Base-by-base conservation (phyloP, 164 flowering plant genomes). In the Stephania yunnanensis region DNA sequence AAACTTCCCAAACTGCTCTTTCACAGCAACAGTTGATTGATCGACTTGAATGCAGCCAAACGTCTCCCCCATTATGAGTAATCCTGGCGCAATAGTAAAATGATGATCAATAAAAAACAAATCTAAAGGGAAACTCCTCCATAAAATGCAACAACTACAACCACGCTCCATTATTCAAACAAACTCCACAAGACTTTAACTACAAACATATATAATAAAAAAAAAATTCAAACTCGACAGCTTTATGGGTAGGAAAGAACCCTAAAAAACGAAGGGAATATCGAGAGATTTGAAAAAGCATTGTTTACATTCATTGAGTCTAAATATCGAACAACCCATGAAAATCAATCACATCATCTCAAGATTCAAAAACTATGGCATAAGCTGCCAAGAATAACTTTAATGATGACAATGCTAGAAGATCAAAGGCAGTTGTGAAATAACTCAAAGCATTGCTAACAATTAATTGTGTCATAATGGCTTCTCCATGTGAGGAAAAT, bases 11-110 rank as follows among this genome's bases (percentile, higher is more conserved):
- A 90, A 90, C 69, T 61, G 82, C 79, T n/a, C n/a, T n/a, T 68
- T 87, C 76, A 92, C 83, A 29, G 91, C 93, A 3, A 90, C 91
- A 74, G 72, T 88, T 50, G 94, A 92, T 79, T 92, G 97, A 66
- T 86, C 92, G 36, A 92, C 94, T 86, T 90, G 89, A 65, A 88
- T 4, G 71, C 91, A 92, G 44, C 92, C 75, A 10, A 90, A 68
- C 69, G 76, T 79, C 80, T 90, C 89, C 44, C 97, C 97, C 96
- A 91, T 91, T 72, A 8, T 78, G 36, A 31, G 76, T 74, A 55
- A 55, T n/a, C n/a, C n/a, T n/a, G n/a, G n/a, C n/a, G n/a, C n/a
- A n/a, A n/a, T n/a, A n/a, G n/a, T n/a, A n/a, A n/a, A n/a, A n/a
- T n/a, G n/a, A 61, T n/a, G 22, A 3, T 61, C 65, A 61, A 8